A percentile compares a stretch with the other conserved stretches of the same genome.
Conservation (phyloP, 2,329 filamentous ascomycete genomes). For the Corinectria fuckeliana region DNA sequence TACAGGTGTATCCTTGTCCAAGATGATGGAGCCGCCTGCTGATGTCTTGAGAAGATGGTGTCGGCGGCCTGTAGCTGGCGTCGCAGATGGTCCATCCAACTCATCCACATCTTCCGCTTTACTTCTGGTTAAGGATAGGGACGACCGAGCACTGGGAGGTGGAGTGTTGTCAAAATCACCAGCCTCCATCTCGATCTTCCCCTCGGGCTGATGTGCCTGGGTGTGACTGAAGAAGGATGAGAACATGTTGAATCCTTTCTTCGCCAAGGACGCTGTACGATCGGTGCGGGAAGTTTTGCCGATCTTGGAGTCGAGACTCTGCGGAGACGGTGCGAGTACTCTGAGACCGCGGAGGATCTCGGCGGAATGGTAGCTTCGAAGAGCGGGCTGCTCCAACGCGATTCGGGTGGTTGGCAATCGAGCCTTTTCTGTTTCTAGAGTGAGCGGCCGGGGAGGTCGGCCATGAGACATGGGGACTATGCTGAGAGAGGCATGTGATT, state of each 20-base stretch:
- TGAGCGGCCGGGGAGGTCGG: constrained; percentile 3
- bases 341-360: background rate
- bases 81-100: constrained; percentile 4
- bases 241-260: constrained; percentile 27
- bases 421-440: constrained; percentile 4
- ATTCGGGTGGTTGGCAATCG: background rate
- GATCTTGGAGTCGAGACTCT: background rate
- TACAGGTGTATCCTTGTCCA: constrained; percentile 29
- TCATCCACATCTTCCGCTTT: constrained; percentile 13
- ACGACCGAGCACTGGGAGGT: constrained; percentile 40
- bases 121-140: constrained; percentile 30
- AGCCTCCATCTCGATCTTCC: constrained; percentile 25
- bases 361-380: background rate
- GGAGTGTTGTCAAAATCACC: constrained; percentile 45
- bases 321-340: background rate
- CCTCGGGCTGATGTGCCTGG: constrained; percentile 26
- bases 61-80: constrained; percentile 14
- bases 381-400: background rate
- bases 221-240: constrained; percentile 32
- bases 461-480: constrained; percentile 21
- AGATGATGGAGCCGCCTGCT: constrained; percentile 19
- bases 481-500: background rate
- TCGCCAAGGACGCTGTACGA: background rate
- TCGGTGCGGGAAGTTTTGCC: background rate
- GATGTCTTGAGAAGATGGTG: constrained; percentile 37